Base-by-base conservation (phyloP, 306 rosid species). In the Vigna reflexopilosa region DNA sequence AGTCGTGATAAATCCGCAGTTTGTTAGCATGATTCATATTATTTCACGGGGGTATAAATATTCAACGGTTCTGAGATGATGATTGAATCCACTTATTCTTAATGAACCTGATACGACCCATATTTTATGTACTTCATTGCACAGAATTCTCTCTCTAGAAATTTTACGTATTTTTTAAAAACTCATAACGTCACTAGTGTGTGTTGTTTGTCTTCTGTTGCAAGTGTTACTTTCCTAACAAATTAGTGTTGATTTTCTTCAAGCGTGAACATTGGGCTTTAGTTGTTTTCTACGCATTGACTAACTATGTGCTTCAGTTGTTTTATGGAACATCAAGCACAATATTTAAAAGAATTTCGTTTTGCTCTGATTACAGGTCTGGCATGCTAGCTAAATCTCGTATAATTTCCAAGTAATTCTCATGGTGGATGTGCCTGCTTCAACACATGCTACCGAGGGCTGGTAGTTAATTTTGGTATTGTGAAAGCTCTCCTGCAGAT, bases 331-430 rank as follows among this genome's bases (percentile, higher is more conserved):
- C 42, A 55, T 45, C 36, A 14, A 67, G 64, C 81, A 44, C 15
- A 56, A 22, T 74, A 62, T 78, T 44, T 32, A 78, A 78, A 63
- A 34, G 49, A 14, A 45, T 13, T 44, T 61, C 74, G 20, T 70
- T 59, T 81, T 79, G 34, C 72, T 83, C 51, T 83, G 78, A 72
- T 45, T 83, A 19, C 82, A 85, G 86, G 81, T 77, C 48, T 65
- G 50, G 70, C 57, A 22, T 57, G 57, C 66, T 64, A 56, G 70
- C 83, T 16, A 49, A 52, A 28, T 80, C 55, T 66, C 24, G 24
- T 63, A 67, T 78, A 83, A 40, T 67, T 84, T 65, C 79, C 84
- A 69, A 76, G 45, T 85, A 73, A 78, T 81, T 65, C n/a, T 24
- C 63, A 7, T 19, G 57, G 83, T 50, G 84, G 86, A 81, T 85